phyloP scores from a whole-genome alignment of 805 yeast species.

The Barnettozyma vustinii region DNA sequence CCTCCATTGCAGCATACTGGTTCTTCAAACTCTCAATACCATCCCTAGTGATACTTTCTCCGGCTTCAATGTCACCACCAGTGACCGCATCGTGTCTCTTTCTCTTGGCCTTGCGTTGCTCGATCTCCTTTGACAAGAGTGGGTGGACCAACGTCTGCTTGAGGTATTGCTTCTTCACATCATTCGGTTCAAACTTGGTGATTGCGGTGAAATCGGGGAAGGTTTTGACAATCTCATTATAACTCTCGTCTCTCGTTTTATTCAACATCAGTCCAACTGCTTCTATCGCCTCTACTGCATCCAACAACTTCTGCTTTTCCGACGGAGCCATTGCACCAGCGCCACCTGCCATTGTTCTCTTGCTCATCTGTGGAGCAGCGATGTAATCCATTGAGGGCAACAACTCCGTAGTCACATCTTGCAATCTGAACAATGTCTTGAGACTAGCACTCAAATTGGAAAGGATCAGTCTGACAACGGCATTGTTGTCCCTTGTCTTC shows the following conservation, averaged over 20 bases:
- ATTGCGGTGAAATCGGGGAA: slow-evolving; percentile 21
- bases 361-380: slow-evolving; percentile 20
- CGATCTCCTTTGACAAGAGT: slow-evolving; percentile 21
- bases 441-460: slow-evolving; percentile 12
- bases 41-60: slow-evolving; percentile 4
- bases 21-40: slow-evolving; percentile 31
- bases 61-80: slow-evolving; percentile 15
- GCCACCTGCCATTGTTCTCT: slow-evolving; percentile 20
- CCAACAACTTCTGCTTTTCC: slow-evolving; percentile 26
- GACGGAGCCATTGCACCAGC: slow-evolving; percentile 15
- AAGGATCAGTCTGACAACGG: slow-evolving; percentile 10
- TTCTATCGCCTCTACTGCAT: slow-evolving; percentile 33
- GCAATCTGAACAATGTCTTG: slow-evolving; percentile 10
- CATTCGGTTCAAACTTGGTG: slow-evolving; percentile 17
- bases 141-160: slow-evolving; percentile 23
- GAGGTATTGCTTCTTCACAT: slow-evolving; percentile 17
- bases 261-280: slow-evolving; percentile 38
- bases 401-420: slow-evolving; percentile 24
- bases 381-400: slow-evolving; percentile 33
- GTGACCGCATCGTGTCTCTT: slow-evolving; percentile 21
- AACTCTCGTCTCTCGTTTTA: slow-evolving; percentile 26
- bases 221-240: slow-evolving; percentile 22
- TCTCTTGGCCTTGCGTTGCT: slow-evolving; percentile 27
- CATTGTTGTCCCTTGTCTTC: slow-evolving; percentile 12
- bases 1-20: slow-evolving; percentile 35